phyloP scores from a whole-genome alignment of 768 basidiomycete species.

The Collybia sordida region DNA sequence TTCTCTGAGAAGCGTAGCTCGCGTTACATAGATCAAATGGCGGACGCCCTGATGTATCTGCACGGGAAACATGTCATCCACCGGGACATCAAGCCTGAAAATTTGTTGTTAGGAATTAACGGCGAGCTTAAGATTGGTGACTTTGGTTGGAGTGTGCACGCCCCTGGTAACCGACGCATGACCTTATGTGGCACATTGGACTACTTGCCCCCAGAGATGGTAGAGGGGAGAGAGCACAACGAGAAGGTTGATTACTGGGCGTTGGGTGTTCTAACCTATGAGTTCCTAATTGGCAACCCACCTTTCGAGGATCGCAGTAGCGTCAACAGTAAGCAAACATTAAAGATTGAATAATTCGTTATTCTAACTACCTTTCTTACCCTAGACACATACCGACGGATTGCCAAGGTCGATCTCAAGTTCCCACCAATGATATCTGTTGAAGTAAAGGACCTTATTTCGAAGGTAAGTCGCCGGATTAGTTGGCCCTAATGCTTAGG shows the following conservation, averaged over 20 bases:
- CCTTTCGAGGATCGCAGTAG: slow-evolving; percentile 85
- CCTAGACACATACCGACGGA: slow-evolving; percentile 86
- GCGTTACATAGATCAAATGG: slow-evolving; percentile 96
- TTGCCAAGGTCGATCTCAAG: slow-evolving; percentile 80
- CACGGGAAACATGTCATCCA: slow-evolving; percentile 98
- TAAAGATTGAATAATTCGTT: no score
- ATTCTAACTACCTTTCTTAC: neutral
- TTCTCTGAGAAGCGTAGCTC: slow-evolving; percentile 89
- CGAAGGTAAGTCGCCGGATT: slow-evolving; percentile 39
- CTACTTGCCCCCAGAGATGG: slow-evolving; percentile 98
- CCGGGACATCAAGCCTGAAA: slow-evolving; percentile 99
- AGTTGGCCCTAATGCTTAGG: slow-evolving; percentile 6
- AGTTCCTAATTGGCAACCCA: slow-evolving; percentile 82
- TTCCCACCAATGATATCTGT: slow-evolving; percentile 59
- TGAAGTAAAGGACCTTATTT: slow-evolving; percentile 69
- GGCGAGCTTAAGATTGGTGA: slow-evolving; percentile 98
- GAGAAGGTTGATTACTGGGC: slow-evolving; percentile 97
- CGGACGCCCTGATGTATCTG: slow-evolving; percentile 89
- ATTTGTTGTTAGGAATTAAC: slow-evolving; percentile 89
- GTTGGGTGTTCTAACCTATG: slow-evolving; percentile 93
- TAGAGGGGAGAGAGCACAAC: slow-evolving; percentile 86
- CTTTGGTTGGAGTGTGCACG: slow-evolving; percentile 99
- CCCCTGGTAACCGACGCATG: slow-evolving; percentile 83
- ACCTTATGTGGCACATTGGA: slow-evolving; percentile 96
- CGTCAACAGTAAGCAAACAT: slow-evolving; percentile 57